A percentile compares a stretch with the other conserved stretches of the same genome.
Evolutionary conservation across 768 basidiomycete species (phyloP).

Genomic region (Mycena haematopus): DNA sequence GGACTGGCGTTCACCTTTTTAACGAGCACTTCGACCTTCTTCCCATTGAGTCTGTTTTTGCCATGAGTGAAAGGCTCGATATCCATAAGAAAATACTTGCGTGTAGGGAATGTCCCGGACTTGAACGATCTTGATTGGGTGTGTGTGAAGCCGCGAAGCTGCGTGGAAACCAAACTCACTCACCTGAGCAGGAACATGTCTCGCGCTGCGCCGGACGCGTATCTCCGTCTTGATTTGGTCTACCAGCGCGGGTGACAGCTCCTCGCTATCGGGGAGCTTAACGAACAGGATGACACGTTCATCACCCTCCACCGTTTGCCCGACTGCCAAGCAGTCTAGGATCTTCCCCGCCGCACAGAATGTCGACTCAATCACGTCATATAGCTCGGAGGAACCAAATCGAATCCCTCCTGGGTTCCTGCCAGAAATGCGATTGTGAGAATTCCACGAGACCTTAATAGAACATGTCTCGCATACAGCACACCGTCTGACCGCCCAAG

Average conservation of each 20-base stretch:
- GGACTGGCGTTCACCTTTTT: conserved; percentile 59
- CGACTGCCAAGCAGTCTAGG: conserved; percentile 73
- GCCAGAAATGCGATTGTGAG: conserved; percentile 17
- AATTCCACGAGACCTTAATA: conserved; percentile 18
- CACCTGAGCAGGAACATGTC: conserved; percentile 80
- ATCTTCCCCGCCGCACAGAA: conserved; percentile 54
- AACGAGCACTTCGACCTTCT: conserved; percentile 79
- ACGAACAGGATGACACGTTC: conserved; percentile 82
- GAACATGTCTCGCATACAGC: conserved; percentile 47
- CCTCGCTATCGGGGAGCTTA: conserved; percentile 59
- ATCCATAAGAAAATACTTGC: too few species aligned
- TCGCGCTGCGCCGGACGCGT: conserved; percentile 65
- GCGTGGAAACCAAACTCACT: conserved; percentile 33
- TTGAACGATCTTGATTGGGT: conserved; percentile 72
- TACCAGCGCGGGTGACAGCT: conserved; percentile 57
- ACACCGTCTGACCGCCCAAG: conserved; percentile 85
- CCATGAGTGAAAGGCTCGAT: too few species aligned
- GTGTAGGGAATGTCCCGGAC: conserved; percentile 79
- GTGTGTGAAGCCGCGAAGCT: conserved; percentile 20
- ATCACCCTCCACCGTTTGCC: conserved; percentile 72
- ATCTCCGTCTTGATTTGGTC: conserved; percentile 66
- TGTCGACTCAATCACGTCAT: conserved; percentile 74
- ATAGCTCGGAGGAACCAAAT: conserved; percentile 82
- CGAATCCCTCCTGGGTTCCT: conserved; percentile 79
- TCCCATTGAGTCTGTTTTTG: too few species aligned